Conservation (phyloP, 2,329 filamentous ascomycete species). For the Fragosphaeria purpurea region DNA sequence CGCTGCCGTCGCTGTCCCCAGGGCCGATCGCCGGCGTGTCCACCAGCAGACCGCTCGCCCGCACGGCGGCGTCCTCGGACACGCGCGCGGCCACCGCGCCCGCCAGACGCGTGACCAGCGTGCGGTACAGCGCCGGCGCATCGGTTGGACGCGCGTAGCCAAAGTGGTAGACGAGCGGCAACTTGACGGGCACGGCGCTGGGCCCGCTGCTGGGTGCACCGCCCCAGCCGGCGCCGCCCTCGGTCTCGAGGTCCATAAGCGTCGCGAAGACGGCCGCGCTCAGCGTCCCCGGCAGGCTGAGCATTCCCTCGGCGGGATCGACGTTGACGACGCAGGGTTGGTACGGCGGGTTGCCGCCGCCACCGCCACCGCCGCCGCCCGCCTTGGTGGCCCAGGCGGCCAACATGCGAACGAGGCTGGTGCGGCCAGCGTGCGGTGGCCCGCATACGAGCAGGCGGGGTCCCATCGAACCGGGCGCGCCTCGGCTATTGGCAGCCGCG, state of each 20-base stretch:
- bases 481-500: constrained; percentile 14
- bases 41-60: constrained; percentile 69
- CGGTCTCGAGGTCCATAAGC: constrained; percentile 68
- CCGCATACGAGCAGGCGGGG: constrained; percentile 82
- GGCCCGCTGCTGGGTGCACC: constrained; percentile 85
- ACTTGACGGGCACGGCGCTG: constrained; percentile 77
- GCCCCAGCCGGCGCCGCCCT: constrained; percentile 72
- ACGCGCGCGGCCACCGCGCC: constrained; percentile 68
- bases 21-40: constrained; percentile 63
- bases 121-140: constrained; percentile 61
- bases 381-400: constrained; percentile 69
- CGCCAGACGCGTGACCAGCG: constrained; percentile 65
- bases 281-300: constrained; percentile 70
- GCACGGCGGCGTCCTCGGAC: constrained; percentile 62
- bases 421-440: constrained; percentile 71
- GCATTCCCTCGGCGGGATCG: constrained; percentile 70
- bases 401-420: constrained; percentile 65
- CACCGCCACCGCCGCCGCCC: constrained; percentile 25
- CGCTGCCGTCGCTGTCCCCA: constrained; percentile 26
- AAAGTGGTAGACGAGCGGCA: constrained; percentile 85
- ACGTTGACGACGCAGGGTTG: constrained; percentile 78
- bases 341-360: constrained; percentile 18
- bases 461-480: constrained; percentile 41
- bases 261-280: constrained; percentile 81
- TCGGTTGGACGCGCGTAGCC: constrained; percentile 65